These are phyloP conservation scores for Heracleum sosnowskyi DNA, from an alignment of 129 eudicot genomes.

Conservation along the genomic window DNA sequence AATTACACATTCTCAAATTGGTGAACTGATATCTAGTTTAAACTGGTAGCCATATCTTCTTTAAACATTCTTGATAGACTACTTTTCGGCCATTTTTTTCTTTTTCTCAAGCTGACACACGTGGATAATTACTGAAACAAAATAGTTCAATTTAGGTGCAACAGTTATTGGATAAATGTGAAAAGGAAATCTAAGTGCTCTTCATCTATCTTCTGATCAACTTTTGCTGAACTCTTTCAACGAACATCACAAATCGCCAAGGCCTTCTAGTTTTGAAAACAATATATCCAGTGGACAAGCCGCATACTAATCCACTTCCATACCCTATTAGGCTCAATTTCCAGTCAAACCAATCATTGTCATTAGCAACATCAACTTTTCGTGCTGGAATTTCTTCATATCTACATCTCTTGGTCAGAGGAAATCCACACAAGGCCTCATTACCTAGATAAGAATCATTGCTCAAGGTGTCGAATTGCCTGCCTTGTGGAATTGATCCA, in stretches of 20 bases:
- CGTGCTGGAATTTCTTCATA: not conserved
- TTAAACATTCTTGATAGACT: no score
- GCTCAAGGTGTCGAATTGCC: slow-evolving; percentile 27
- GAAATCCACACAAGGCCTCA: slow-evolving; percentile 26
- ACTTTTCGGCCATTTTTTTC: no score
- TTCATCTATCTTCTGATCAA: not conserved
- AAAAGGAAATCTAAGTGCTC: no score
- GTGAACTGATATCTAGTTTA: no score
- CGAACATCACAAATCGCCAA: not conserved
- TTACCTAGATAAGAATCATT: slow-evolving; percentile 20
- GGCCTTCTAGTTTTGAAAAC: not conserved
- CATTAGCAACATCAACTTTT: not conserved
- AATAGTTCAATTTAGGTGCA: no score
- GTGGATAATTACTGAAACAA: no score
- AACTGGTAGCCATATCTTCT: no score
- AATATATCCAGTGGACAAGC: not conserved
- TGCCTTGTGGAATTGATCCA: slow-evolving; percentile 30
- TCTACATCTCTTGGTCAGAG: slow-evolving; percentile 25
- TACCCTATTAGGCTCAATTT: slow-evolving; percentile 18
- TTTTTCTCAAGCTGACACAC: no score
- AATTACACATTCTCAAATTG: no score
- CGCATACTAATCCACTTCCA: not conserved
- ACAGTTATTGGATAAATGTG: no score
- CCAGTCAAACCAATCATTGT: slow-evolving; percentile 26
- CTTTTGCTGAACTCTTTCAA: not conserved